Percentiles rank a stretch among this genome's conserved stretches.
These are phyloP conservation scores for Panicum hallii DNA, from an alignment of 202 grass and related monocot genomes.

Conservation along the genomic window DNA sequence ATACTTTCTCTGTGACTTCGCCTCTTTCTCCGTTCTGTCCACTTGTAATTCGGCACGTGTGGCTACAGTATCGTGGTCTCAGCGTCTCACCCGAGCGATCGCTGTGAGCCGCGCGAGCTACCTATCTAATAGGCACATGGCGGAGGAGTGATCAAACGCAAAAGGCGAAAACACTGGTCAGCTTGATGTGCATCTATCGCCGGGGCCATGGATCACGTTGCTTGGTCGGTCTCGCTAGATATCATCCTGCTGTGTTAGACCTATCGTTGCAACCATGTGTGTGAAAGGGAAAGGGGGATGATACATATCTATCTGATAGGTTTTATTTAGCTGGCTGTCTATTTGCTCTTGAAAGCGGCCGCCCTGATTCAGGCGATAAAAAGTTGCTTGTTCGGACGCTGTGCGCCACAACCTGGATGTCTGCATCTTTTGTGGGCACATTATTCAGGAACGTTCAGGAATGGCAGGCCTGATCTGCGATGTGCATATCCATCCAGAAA, in stretches of 20 bases:
- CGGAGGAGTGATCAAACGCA: too few relatives aligned
- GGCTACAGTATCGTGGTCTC: background rate
- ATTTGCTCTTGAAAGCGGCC: background rate
- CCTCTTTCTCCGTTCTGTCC: background rate
- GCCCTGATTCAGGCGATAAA: background rate
- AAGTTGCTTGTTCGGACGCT: background rate
- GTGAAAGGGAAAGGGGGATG: background rate
- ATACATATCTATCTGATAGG: background rate
- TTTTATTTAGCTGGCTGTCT: slow-evolving; percentile 7
- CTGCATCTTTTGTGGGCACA: background rate
- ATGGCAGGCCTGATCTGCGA: background rate
- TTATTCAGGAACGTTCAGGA: background rate
- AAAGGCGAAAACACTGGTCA: too few relatives aligned
- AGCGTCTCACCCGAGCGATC: too few relatives aligned
- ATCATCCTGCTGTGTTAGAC: background rate
- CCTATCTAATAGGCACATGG: too few relatives aligned
- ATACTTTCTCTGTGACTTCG: too few relatives aligned
- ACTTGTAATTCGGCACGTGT: slow-evolving; percentile 5
- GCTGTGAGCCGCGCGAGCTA: too few relatives aligned
- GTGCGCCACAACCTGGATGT: background rate
- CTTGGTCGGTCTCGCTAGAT: background rate
- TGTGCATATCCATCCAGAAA: background rate
- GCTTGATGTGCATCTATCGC: background rate
- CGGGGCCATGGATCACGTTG: slow-evolving; percentile 31
- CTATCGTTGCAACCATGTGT: background rate